Conservation (phyloP, 192 early-diverging fungal species). For the Rhizophagus prolifer region DNA sequence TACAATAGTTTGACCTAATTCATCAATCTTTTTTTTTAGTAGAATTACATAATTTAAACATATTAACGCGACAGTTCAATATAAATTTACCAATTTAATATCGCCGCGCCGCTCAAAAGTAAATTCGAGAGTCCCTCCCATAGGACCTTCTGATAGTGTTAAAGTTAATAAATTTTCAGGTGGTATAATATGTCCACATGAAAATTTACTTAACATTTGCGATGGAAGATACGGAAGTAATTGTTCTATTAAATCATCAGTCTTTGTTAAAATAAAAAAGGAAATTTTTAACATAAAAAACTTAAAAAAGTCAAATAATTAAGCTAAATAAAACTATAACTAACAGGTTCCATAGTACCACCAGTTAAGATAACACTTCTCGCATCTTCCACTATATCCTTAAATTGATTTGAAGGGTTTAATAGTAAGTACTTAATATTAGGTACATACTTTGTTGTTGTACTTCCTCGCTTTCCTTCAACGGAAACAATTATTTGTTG, state of each 20-base stretch:
- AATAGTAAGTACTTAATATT: slow-evolving; percentile 82
- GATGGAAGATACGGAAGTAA: slow-evolving; percentile 55
- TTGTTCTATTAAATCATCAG: slow-evolving; percentile 44
- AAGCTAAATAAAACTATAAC: slow-evolving; percentile 25
- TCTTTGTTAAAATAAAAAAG: slow-evolving; percentile 22
- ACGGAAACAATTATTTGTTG: not conserved
- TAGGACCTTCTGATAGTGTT: slow-evolving; percentile 63
- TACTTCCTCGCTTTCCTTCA: not conserved
- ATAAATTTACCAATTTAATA: slow-evolving; percentile 40
- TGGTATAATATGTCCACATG: slow-evolving; percentile 87
- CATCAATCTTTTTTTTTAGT: slow-evolving; percentile 50
- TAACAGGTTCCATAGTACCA: slow-evolving; percentile 89
- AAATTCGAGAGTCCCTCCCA: slow-evolving; percentile 62
- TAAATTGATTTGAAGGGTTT: slow-evolving; percentile 80
- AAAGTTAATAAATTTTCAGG: slow-evolving; percentile 69
- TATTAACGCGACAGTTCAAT: not conserved
- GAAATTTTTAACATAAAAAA: slow-evolving; percentile 3
- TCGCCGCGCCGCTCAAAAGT: slow-evolving; percentile 62
- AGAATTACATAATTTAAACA: not conserved
- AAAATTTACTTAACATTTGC: slow-evolving; percentile 60
- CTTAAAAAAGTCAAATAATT: slow-evolving; percentile 29
- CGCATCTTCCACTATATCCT: slow-evolving; percentile 74
- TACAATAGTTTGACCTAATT: slow-evolving; percentile 66
- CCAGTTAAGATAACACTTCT: slow-evolving; percentile 84
- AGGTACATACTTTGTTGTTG: slow-evolving; percentile 13